Percentiles rank a stretch among this genome's conserved stretches.
phyloP scores from a whole-genome alignment of 768 basidiomycete genomes.

The Lactarius trivialis region DNA sequence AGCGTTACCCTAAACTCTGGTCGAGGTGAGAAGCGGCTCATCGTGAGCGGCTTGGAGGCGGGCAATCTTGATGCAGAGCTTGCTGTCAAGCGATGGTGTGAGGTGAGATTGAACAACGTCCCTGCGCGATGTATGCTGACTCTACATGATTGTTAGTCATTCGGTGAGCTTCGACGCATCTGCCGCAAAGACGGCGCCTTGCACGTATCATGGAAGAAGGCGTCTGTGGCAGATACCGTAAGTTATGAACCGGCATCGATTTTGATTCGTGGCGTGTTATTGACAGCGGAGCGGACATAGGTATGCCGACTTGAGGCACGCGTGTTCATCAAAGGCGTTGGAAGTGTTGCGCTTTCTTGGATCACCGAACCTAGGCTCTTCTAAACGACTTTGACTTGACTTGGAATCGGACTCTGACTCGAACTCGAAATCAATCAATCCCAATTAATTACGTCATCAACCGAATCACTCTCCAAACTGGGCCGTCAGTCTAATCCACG shows the following conservation, averaged over 20 bases:
- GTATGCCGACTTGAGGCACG: constrained; percentile 24
- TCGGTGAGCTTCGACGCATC: constrained; percentile 22
- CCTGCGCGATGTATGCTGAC: neutral
- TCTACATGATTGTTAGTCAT: constrained; percentile 4
- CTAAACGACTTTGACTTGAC: constrained; percentile 1
- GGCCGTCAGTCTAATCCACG: neutral
- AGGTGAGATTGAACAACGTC: constrained; percentile 10
- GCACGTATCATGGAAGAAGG: constrained; percentile 22
- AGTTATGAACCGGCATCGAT: constrained; percentile 2
- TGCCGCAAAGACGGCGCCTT: constrained; percentile 19
- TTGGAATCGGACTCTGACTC: neutral
- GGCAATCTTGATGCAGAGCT: constrained; percentile 20
- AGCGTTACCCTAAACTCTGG: neutral
- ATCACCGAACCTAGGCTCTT: constrained; percentile 17
- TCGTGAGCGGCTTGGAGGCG: constrained; percentile 20
- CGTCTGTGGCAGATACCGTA: constrained; percentile 22
- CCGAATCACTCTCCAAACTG: constrained; percentile 8
- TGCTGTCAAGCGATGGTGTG: constrained; percentile 23
- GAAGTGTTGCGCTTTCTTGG: constrained; percentile 23
- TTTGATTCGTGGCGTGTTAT: neutral
- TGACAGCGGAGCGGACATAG: constrained; percentile 18
- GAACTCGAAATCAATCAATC: constrained; percentile 5
- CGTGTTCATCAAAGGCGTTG: constrained; percentile 20
- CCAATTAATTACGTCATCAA: neutral
- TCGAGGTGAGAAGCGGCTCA: constrained; percentile 17